phyloP scores from a whole-genome alignment of 139 green algal genomes.

The Asterochloris sp. region DNA sequence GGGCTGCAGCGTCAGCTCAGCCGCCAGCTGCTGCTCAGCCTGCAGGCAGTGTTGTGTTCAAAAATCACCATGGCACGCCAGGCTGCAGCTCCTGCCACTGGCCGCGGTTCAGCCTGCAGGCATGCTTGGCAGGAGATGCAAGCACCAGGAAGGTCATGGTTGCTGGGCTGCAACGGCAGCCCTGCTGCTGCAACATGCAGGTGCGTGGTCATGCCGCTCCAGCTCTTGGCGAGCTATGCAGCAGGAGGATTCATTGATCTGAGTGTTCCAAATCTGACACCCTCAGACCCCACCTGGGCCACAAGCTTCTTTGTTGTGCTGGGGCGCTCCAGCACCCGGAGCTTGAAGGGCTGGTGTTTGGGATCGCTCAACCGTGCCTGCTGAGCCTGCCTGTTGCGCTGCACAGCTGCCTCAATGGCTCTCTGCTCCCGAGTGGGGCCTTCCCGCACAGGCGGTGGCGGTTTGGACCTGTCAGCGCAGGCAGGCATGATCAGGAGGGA shows the following conservation, averaged over 20 bases:
- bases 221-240: too few relatives aligned
- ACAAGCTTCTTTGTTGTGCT: slow-evolving; percentile 56
- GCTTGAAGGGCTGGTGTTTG: slow-evolving; percentile 41
- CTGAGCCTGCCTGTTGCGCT: slow-evolving; percentile 21
- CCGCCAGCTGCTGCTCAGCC: slow-evolving; percentile 42
- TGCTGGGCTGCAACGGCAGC: too few relatives aligned
- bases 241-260: too few relatives aligned
- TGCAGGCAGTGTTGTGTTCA: neutral
- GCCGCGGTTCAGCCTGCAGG: too few relatives aligned
- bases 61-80: too few relatives aligned
- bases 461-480: slow-evolving; percentile 18
- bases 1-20: slow-evolving; percentile 39
- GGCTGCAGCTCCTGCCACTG: too few relatives aligned
- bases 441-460: slow-evolving; percentile 23
- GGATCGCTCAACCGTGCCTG: slow-evolving; percentile 22
- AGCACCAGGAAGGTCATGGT: too few relatives aligned
- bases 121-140: too few relatives aligned
- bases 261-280: neutral
- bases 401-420: slow-evolving; percentile 48
- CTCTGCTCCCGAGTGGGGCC: slow-evolving; percentile 61
- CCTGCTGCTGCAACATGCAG: too few relatives aligned
- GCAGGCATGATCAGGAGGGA: too few relatives aligned
- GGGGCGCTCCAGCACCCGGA: slow-evolving; percentile 55
- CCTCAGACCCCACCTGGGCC: slow-evolving; percentile 24
- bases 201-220: too few relatives aligned